Conservation (phyloP, 305 asterid species). For the Fraxinus sp. region DNA sequence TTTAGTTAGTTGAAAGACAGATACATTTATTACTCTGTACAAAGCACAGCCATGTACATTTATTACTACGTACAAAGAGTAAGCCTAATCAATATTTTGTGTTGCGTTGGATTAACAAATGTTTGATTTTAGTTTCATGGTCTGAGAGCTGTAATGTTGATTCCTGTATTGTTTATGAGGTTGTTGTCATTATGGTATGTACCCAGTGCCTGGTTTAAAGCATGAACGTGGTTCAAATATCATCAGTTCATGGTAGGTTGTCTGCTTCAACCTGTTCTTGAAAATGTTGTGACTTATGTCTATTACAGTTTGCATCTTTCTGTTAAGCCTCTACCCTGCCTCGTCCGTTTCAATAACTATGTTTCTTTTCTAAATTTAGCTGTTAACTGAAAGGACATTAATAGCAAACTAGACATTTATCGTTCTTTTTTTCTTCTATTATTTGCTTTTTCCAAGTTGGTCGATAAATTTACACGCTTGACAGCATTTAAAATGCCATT, state of each 20-base stretch:
- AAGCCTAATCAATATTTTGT: neutral
- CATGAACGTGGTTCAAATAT: neutral
- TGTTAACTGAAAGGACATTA: neutral
- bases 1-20: neutral
- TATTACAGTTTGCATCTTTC: neutral
- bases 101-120: neutral
- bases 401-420: neutral
- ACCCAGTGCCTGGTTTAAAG: neutral
- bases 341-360: neutral
- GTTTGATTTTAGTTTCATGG: neutral
- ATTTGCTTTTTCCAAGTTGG: neutral
- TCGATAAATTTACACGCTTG: neutral
- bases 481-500: neutral
- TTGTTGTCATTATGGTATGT: neutral
- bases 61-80: neutral
- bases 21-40: neutral
- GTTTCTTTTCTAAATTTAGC: neutral
- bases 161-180: neutral
- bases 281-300: neutral
- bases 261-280: conserved; percentile 9
- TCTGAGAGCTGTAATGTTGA: neutral
- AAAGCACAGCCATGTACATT: too few relatives aligned
- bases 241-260: neutral
- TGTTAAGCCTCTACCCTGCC: neutral
- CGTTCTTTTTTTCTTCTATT: neutral